These are phyloP conservation scores for Aureobasidium musti DNA, from an alignment of 2,329 filamentous ascomycete species.

Conservation along the genomic window DNA sequence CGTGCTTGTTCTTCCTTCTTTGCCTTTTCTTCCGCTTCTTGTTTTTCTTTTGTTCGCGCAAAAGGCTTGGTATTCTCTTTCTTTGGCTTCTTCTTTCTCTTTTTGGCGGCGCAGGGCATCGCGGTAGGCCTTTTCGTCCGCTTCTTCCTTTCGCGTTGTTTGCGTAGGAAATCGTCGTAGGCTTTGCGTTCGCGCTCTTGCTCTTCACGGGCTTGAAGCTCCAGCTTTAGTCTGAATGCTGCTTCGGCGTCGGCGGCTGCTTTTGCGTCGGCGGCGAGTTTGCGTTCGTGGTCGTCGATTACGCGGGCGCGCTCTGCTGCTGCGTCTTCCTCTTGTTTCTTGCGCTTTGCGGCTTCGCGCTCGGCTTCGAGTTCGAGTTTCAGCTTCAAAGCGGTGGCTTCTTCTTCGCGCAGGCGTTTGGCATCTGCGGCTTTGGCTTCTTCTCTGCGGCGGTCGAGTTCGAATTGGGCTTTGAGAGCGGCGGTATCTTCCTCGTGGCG, in stretches of 20 bases:
- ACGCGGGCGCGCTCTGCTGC: constrained; percentile 42
- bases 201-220: neutral
- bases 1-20: constrained; percentile 46
- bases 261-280: constrained; percentile 10
- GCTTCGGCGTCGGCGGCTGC: constrained; percentile 10
- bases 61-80: constrained; percentile 46
- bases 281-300: constrained; percentile 43
- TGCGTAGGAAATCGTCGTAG: constrained; percentile 17
- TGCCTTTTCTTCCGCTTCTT: constrained; percentile 46
- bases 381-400: constrained; percentile 40
- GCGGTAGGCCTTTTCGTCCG: constrained; percentile 31
- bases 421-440: constrained; percentile 30
- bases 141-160: constrained; percentile 28
- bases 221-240: constrained; percentile 1
- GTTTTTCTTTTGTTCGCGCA: constrained; percentile 45
- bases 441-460: constrained; percentile 37
- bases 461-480: constrained; percentile 34
- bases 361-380: constrained; percentile 10
- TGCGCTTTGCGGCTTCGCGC: constrained; percentile 40
- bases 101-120: constrained; percentile 24
- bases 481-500: constrained; percentile 13
- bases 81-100: constrained; percentile 47
- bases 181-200: constrained; percentile 32
- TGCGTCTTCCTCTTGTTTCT: constrained; percentile 36
- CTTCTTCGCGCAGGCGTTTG: constrained; percentile 42